Evolutionary conservation across 495 filamentous ascomycete species (phyloP), one percentile per base, ranked within the genome.

Genomic region (Penicillium alfredii): DNA sequence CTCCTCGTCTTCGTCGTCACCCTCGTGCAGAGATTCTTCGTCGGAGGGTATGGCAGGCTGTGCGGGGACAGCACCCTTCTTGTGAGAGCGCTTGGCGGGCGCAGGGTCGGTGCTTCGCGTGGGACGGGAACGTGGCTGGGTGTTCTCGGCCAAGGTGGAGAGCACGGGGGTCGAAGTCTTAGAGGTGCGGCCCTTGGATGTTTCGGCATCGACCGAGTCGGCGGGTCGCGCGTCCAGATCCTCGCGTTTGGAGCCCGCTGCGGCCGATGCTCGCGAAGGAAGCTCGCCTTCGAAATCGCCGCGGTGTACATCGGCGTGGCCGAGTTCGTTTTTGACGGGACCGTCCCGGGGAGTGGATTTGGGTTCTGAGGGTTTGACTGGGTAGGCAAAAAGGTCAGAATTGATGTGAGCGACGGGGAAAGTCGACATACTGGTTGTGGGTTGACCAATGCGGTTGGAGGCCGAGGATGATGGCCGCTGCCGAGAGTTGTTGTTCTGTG

Each of bases 1-100:
- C 9, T 76, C 81, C 34, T 88, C 88, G 9, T 76, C 77, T 18
- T 86, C 86, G 4, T 73, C 79, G 13, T 81, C 80, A 2, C 74
- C 78, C 25, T 81, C 78, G 1, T 73, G 76, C 5, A 65, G 43
- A 4, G 66, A 70, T 38, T 74, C 74, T 2, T 64, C 65, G 17
- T 73, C 72, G 9, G 63, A 68, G 14, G 56, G 58, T n/a, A 68
- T 30, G 31, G 40, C 23, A 40, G 55, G 60, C 55, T 45, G 56
- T 55, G 22, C 36, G 15, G 44, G 47, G 2, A 44, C 39, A 3
- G 36, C 14, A 60, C 66, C 39, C 58, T 86, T 87, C 61, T 87
- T 88, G 37, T 85, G 78, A 16, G 73, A 78, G 21, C 82, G 66
- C 53, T 84, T 87, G 14, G 62, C 40, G 16, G 60, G 43, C 3